Base-by-base conservation (phyloP, 202 grass and related monocot genomes). In the Carex arenaria region DNA sequence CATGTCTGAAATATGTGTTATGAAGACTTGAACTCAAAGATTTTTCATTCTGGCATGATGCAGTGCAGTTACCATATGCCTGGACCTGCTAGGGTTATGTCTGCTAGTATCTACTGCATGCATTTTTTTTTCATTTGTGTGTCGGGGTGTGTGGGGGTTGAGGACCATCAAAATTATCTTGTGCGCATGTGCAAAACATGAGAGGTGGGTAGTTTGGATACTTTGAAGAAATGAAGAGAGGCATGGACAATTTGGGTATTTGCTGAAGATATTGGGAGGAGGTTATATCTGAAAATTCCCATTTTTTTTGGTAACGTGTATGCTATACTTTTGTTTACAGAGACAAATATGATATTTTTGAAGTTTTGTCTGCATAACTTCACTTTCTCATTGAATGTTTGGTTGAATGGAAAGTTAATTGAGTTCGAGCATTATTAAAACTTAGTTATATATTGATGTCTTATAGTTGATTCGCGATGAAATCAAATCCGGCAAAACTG, bases 391-490 rank as follows among this genome's bases (percentile, higher is more conserved):
- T 49, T 22, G n/a, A 47, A 26, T 52, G 19, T 28, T 64, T 75
- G 8, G 10, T 77, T 55, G 68, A 10, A 38, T 40, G 17, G 30
- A 64, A 45, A 64, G 38, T 66, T 26, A 32, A 54, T 76, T 77
- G 72, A 56, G 72, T 19, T 34, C 12, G 15, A 59, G 30, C 51
- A 57, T 73, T 30, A 32, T 18, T 81, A 67, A 49, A 10, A 53
- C 9, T 78, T 36, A 73, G 72, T 54, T 54, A 72, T 28, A 7
- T 61, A 42, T 51, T 61, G 4, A 34, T 81, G 36, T 83, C 26
- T 87, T 90, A 56, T 89, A 98, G 92, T 70, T 98, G 52, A 98
- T 98, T 85, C 89, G 90, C 28, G 92, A 95, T 91, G 90, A 95
- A 63, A 85, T 95, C 23, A 90, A 80, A 85, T 20, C 82, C 1